Evolutionary conservation across 345 rosid species (phyloP).

Genomic region (Camelina laxa): DNA sequence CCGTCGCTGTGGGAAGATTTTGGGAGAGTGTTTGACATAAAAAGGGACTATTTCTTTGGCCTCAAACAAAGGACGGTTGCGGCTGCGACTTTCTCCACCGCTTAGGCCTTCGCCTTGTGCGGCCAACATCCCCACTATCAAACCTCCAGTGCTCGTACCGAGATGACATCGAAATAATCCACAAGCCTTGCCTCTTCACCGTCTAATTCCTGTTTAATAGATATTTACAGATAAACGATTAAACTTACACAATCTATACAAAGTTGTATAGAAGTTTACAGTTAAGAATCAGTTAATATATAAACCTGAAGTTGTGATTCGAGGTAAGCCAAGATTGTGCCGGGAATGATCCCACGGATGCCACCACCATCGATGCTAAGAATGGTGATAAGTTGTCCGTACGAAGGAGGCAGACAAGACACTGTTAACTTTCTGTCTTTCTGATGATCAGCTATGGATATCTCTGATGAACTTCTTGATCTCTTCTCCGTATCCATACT

Average conservation of each 20-base stretch:
- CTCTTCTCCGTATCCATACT: slow-evolving; percentile 19
- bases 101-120: slow-evolving; percentile 44
- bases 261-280: neutral
- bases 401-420: slow-evolving; percentile 51
- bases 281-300: neutral
- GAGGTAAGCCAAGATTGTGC: slow-evolving; percentile 56
- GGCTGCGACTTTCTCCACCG: slow-evolving; percentile 50
- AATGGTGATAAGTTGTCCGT: slow-evolving; percentile 55
- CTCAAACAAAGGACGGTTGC: slow-evolving; percentile 44
- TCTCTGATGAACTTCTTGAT: slow-evolving; percentile 2
- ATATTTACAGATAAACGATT: neutral
- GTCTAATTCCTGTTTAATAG: slow-evolving; percentile 56
- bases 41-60: slow-evolving; percentile 67
- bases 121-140: slow-evolving; percentile 63
- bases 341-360: slow-evolving; percentile 69
- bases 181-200: slow-evolving; percentile 71
- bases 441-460: neutral
- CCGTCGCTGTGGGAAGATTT: slow-evolving; percentile 69
- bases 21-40: slow-evolving; percentile 57
- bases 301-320: slow-evolving; percentile 72
- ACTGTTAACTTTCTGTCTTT: slow-evolving; percentile 2
- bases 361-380: slow-evolving; percentile 87
- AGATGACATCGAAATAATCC: slow-evolving; percentile 77
- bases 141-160: slow-evolving; percentile 82
- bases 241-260: neutral